Base-by-base conservation (phyloP, 2,329 filamentous ascomycete species). In the Aspergillus bombycis region DNA sequence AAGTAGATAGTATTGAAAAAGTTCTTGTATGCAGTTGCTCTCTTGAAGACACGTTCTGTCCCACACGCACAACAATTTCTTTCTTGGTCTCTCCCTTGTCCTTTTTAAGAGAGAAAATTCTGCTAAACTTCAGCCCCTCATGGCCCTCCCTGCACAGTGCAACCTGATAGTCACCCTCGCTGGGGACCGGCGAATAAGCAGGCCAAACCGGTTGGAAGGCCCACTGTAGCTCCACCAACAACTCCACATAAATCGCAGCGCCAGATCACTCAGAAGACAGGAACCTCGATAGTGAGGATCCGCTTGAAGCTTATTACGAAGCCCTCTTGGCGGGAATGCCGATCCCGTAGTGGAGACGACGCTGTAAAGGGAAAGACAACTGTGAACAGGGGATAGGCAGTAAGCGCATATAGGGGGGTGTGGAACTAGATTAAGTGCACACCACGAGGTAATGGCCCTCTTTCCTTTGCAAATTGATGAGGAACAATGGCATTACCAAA, bases 291-390 rank as follows among this genome's bases (percentile, higher is more conserved):
- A 36, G 52, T 54, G 30, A 54, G 52, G 52, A 30, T 36, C 52
- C 30, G 52, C 52, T 12, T 10, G 11, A 54, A 54, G 52, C 52
- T 54, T 54, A 54, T 54, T 54, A 54, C 52, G 52, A 54, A 54
- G 52, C 52, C n/a, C 32, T 36, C 52, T 54, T 54, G 32, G 52
- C n/a, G 4, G 52, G 52, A 36, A 2, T 54, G 52, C 30, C 52
- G 52, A 54, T 54, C 52, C 52, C 30, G 52, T 54, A 19, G 52
- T 54, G 52, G 52, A 19, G 52, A 36, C 11, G 52, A 36, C 11
- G n/a, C 26, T 30, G 26, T 14, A 50, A 50, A 30, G 46, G 26
- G 26, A 50, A 28, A 19, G 12, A 19, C 46, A 28, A 19, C 10
- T 30, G 26, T 50, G 7, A 30, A 19, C 50, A 21, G 50, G 50